phyloP scores from a whole-genome alignment of 371 early-diverging fungal species.

The Sporodiniella umbellata region DNA sequence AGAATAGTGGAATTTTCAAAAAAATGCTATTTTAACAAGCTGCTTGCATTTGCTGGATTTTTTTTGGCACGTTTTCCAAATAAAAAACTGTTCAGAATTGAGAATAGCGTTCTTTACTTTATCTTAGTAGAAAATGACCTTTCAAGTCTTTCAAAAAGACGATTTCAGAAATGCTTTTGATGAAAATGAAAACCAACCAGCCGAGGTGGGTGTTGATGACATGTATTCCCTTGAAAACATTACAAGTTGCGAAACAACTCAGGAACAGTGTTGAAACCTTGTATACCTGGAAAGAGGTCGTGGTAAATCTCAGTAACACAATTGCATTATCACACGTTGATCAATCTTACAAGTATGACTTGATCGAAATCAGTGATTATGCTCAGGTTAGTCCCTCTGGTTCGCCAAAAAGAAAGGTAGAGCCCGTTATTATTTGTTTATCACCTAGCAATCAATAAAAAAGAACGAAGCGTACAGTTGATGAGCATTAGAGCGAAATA shows the following conservation, averaged over 20 bases:
- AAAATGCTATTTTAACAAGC: too few species aligned
- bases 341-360: slow-evolving; percentile 7
- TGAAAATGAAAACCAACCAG: too few species aligned
- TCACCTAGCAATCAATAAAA: slow-evolving; percentile 14
- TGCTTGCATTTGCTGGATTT: too few species aligned
- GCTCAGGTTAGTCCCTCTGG: background rate
- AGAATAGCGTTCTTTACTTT: too few species aligned
- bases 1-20: too few species aligned
- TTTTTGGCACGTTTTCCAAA: too few species aligned
- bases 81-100: too few species aligned
- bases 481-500: slow-evolving; percentile 5
- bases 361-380: slow-evolving; percentile 1
- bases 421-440: slow-evolving; percentile 4
- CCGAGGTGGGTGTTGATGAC: too few species aligned
- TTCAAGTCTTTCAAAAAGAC: too few species aligned
- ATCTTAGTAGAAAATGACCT: too few species aligned
- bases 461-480: slow-evolving; percentile 8
- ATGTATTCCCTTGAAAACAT: too few species aligned
- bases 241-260: slow-evolving; percentile 10
- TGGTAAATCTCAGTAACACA: slow-evolving; percentile 5
- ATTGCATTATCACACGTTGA: slow-evolving; percentile 10
- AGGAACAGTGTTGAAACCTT: slow-evolving; percentile 8
- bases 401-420: slow-evolving; percentile 8
- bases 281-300: slow-evolving; percentile 11
- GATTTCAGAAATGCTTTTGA: too few species aligned